Conservation (phyloP, 2,329 filamentous ascomycete species). For the Pseudopyricularia javanii region DNA sequence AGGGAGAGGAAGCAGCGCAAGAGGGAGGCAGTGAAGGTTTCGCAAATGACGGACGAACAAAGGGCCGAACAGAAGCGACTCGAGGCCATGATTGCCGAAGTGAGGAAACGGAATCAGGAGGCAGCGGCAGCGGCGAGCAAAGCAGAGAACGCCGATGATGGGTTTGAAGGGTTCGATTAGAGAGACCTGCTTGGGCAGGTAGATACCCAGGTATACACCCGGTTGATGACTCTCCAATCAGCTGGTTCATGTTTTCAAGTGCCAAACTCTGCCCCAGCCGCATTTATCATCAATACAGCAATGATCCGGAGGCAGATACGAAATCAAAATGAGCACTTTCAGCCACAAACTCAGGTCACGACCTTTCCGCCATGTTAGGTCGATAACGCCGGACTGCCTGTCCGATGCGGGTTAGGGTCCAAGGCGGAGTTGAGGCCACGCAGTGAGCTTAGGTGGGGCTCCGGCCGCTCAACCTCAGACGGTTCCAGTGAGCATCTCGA, state of each 20-base stretch:
- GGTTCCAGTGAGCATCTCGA: not conserved
- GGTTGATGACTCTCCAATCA: not conserved
- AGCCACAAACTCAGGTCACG: no score
- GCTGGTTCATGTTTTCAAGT: no score
- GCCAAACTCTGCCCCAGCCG: no score
- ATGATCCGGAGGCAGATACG: no score
- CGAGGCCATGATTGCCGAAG: slow-evolving; percentile 48
- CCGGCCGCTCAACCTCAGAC: not conserved
- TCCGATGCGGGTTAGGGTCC: not conserved
- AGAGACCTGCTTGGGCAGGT: not conserved
- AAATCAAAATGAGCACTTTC: no score
- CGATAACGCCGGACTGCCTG: not conserved
- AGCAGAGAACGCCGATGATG: slow-evolving; percentile 35
- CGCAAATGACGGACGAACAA: slow-evolving; percentile 60
- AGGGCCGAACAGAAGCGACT: slow-evolving; percentile 50
- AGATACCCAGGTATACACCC: not conserved
- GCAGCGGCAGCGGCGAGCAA: slow-evolving; percentile 12
- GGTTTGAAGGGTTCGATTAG: slow-evolving; percentile 46
- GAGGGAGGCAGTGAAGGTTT: slow-evolving; percentile 47
- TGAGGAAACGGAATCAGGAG: slow-evolving; percentile 45
- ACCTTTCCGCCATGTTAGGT: no score
- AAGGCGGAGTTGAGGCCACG: not conserved
- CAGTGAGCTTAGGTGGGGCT: not conserved
- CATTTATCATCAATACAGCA: no score
- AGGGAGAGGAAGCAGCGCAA: slow-evolving; percentile 21